These are phyloP conservation scores for Xylaria venustula DNA, from an alignment of 495 filamentous ascomycete genomes.

Conservation along the genomic window DNA sequence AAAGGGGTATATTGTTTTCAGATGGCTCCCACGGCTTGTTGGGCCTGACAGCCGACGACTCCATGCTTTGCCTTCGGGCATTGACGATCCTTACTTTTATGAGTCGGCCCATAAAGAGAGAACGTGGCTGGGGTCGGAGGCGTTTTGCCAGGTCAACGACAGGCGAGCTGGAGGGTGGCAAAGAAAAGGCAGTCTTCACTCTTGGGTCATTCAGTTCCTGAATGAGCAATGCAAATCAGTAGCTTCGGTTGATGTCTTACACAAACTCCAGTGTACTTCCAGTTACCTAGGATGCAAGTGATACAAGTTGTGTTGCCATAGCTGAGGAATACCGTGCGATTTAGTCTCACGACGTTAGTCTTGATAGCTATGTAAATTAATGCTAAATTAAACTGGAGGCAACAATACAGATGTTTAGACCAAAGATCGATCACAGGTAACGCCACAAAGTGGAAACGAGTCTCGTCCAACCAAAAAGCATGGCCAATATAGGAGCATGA, in stretches of 20 bases:
- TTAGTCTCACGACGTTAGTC: background rate
- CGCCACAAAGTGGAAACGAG: background rate
- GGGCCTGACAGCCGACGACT: constrained; percentile 9
- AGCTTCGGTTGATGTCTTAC: background rate
- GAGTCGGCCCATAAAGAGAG: background rate
- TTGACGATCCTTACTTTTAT: constrained; percentile 9
- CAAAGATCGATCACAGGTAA: background rate
- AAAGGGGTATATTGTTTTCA: constrained; percentile 11
- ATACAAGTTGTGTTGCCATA: constrained; percentile 6
- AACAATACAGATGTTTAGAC: background rate
- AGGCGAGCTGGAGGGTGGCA: background rate
- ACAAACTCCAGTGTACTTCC: background rate
- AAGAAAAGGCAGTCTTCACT: background rate
- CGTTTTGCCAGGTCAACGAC: background rate
- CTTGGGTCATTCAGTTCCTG: background rate
- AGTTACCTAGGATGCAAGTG: background rate
- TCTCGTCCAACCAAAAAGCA: background rate
- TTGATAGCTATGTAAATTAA: background rate
- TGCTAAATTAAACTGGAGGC: background rate
- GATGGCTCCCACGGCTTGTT: constrained; percentile 10
- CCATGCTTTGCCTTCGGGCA: background rate
- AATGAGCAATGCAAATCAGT: background rate
- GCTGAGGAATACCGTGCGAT: constrained; percentile 2
- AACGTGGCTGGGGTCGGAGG: background rate
- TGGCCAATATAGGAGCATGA: background rate